Evolutionary conservation across 805 yeast species (phyloP), one percentile per base, ranked within the genome.

Genomic region (Yamadazyma insecticola): DNA sequence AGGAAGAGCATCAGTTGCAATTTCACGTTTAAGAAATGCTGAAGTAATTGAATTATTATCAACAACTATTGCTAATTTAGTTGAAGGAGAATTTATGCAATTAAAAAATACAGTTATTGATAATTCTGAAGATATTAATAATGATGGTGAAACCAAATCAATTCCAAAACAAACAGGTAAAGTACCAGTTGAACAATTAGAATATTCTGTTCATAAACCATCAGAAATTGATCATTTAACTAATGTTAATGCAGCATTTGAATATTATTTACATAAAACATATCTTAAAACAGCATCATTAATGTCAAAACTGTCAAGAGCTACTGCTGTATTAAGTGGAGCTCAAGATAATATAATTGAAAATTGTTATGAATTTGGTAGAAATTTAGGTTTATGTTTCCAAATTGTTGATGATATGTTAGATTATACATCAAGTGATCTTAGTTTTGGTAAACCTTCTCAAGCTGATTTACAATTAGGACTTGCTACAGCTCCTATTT

Each of bases 31-130:
- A 30, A 71, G 97, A 51, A 90, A 92, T 55, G 90, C 96, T n/a
- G 97, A 92, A 63, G 98, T 92, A 27, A 89, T 88, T 36, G 98
- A 92, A 63, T 70, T 92, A 39, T 76, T 92, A 65, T 88, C 97
- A 3, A 90, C 96, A 10, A 83, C 96, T 19, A 92, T 92, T 53
- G 98, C 97, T 9, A 92, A 92, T 54, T 70, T 92, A 38, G 97
- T 92, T 1, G 98, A 92, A 62, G 98, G 98, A 30, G 98, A 92
- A 62, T 90, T 92, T 55, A 92, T 92, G 97, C 98, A 92, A 63
- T 74, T 92, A 66, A 89, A 90, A 47, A 92, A 92, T 60, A 87
- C 96, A 0, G 92, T 89, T 6, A 63, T 82, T 24, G 58, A 47
- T 37, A 44, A 44, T 27, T 73, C 67, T 37, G 76, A 74, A 20